Evolutionary conservation across 441 rosid genomes (phyloP), one percentile per base, ranked within the genome.

Genomic region (Pelargonium cotyledonis): DNA sequence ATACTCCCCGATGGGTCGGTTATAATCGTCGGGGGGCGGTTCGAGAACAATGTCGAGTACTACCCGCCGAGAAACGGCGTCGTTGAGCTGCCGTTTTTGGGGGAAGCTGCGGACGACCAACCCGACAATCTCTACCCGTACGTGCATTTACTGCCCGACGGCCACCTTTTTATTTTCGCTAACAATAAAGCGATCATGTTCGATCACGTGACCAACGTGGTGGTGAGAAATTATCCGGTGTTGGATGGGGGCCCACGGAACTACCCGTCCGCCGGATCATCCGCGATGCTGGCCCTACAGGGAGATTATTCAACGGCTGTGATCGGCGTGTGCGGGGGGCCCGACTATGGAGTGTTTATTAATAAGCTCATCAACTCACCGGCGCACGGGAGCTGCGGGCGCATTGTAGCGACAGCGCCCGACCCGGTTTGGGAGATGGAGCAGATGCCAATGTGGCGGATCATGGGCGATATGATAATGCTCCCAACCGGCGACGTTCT

Each of bases 41-140:
- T 84, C 63, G 65, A 82, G 23, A 83, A 78, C 66, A 85, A 86
- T 14, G 87, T 85, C 3, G 92, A 88, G 81, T 88, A 81, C 63
- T 88, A 71, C 23, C 92, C 90, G 1, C 85, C 87, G 40, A 79
- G 84, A 58, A 72, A 67, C 41, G 86, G 82, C 1, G 87, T 85
- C 71, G 76, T 84, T 41, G 68, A 73, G 6, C 81, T 88, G n/a
- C 85, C 81, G 23, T 88, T 88, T 49, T 79, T 88, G 16, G 79
- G 72, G 41, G 85, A 83, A 65, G 84, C 79, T 49, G 87, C 78
- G 65, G 90, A 88, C 46, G 78, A 74, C 0, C 90, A 88, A 72
- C 85, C 85, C 88, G 88, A 88, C 53, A 88, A 88, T 68, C 79
- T 88, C 47, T 88, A 88, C 65, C 90, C 92, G 18, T 88, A 83